A percentile compares a stretch with the other conserved stretches of the same genome.
Conservation (phyloP, 257 asterid genomes). For the Plantago ovata region DNA sequence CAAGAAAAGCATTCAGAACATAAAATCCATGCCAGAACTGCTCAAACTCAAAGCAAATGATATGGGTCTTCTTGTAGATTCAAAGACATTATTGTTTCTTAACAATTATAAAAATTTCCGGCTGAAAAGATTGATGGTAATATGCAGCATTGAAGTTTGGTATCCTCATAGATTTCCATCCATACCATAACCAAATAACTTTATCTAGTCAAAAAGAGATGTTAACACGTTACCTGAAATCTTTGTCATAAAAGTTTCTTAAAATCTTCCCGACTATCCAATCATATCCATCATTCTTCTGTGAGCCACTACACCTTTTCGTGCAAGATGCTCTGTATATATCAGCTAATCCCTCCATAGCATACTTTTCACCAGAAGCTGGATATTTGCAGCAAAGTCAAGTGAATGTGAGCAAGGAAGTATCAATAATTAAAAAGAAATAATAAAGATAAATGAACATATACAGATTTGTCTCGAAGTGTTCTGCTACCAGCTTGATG, state of each 20-base stretch:
- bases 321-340: conserved; percentile 64
- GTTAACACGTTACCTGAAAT: conserved; percentile 63
- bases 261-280: conserved; percentile 91
- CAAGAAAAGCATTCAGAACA: background rate
- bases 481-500: conserved; percentile 82
- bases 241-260: conserved; percentile 96
- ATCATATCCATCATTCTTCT: conserved; percentile 52
- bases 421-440: conserved; percentile 11
- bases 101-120: too few species aligned
- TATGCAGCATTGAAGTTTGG: background rate
- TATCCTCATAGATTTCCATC: conserved; percentile 1
- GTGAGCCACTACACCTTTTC: conserved; percentile 37
- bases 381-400: conserved; percentile 31
- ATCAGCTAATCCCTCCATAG: conserved; percentile 93
- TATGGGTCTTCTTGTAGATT: conserved; percentile 13
- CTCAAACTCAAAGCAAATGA: background rate
- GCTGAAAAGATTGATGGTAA: too few species aligned
- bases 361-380: conserved; percentile 79
- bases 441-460: conserved; percentile 28
- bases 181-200: background rate
- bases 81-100: conserved; percentile 2
- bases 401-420: conserved; percentile 19
- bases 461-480: conserved; percentile 99
- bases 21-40: background rate
- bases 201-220: conserved; percentile 10